A percentile compares a stretch with the other conserved stretches of the same genome.
Evolutionary conservation across 306 rosid species (phyloP).

Genomic region (Prunus fruticosa): DNA sequence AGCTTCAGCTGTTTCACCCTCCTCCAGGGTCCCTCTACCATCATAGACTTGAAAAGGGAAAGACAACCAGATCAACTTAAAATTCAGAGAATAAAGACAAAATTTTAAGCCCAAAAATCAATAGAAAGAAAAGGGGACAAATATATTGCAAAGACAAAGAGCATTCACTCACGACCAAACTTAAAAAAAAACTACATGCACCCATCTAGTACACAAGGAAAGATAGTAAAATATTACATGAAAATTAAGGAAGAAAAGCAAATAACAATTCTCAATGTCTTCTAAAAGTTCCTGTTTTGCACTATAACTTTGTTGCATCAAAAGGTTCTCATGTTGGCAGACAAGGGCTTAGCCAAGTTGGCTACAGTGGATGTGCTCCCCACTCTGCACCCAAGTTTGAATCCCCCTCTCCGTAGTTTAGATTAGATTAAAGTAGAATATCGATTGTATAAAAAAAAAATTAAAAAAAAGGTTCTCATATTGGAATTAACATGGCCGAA

Average conservation of each 20-base stretch:
- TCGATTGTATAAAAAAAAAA: no score
- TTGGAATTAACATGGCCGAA: no score
- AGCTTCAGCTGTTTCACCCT: slow-evolving; percentile 93
- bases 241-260: not conserved
- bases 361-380: no score
- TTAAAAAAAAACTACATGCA: not conserved
- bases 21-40: slow-evolving; percentile 90
- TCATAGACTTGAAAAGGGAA: slow-evolving; percentile 52
- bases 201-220: not conserved
- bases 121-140: not conserved
- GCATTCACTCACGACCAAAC: not conserved
- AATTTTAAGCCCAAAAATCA: slow-evolving; percentile 5
- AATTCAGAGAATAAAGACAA: not conserved
- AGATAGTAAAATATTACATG: not conserved
- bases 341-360: no score
- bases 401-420: no score
- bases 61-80: slow-evolving; percentile 11
- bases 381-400: no score
- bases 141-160: not conserved
- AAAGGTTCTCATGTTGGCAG: not conserved
- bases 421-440: no score
- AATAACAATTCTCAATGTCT: not conserved
- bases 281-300: not conserved
- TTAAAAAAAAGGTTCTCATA: no score
- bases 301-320: not conserved